Evolutionary conservation across 2,329 filamentous ascomycete species (phyloP).

Genomic region (Penicillium janthinellum): DNA sequence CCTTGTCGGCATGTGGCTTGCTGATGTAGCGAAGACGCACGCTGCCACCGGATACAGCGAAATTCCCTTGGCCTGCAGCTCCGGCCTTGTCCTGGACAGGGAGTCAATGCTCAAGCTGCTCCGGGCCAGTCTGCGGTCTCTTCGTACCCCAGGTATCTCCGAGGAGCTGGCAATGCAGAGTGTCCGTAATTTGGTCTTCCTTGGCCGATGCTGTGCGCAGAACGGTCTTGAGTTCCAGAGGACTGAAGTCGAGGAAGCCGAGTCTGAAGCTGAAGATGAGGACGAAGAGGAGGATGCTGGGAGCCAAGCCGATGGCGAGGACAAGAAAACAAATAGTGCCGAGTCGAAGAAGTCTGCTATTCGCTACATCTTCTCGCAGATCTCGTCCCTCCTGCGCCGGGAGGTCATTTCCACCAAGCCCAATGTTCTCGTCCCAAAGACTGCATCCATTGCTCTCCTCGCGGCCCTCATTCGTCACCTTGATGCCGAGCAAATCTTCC

Average conservation of each 20-base stretch:
- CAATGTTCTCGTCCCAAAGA: slow-evolving; percentile 70
- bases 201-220: slow-evolving; percentile 66
- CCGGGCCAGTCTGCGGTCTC: slow-evolving; percentile 58
- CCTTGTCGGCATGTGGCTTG: slow-evolving; percentile 75
- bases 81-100: slow-evolving; percentile 68
- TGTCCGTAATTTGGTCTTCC: slow-evolving; percentile 79
- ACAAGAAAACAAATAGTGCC: slow-evolving; percentile 23
- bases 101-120: slow-evolving; percentile 64
- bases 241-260: slow-evolving; percentile 44
- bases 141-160: slow-evolving; percentile 66
- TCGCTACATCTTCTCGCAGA: slow-evolving; percentile 74
- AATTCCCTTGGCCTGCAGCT: slow-evolving; percentile 67
- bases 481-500: slow-evolving; percentile 57
- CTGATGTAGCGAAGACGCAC: slow-evolving; percentile 71
- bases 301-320: slow-evolving; percentile 39
- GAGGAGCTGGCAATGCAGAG: slow-evolving; percentile 77
- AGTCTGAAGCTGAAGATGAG: slow-evolving; percentile 43
- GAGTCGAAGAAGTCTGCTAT: slow-evolving; percentile 54
- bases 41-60: slow-evolving; percentile 55
- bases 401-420: slow-evolving; percentile 66
- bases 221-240: slow-evolving; percentile 54
- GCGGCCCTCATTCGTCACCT: slow-evolving; percentile 68
- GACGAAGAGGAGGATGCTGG: slow-evolving; percentile 51
- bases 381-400: slow-evolving; percentile 76
- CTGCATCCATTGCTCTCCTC: slow-evolving; percentile 72